Evolutionary conservation across 2,329 filamentous ascomycete genomes (phyloP), one percentile per base, ranked within the genome.

Genomic region (Sarocladium brachiariae): DNA sequence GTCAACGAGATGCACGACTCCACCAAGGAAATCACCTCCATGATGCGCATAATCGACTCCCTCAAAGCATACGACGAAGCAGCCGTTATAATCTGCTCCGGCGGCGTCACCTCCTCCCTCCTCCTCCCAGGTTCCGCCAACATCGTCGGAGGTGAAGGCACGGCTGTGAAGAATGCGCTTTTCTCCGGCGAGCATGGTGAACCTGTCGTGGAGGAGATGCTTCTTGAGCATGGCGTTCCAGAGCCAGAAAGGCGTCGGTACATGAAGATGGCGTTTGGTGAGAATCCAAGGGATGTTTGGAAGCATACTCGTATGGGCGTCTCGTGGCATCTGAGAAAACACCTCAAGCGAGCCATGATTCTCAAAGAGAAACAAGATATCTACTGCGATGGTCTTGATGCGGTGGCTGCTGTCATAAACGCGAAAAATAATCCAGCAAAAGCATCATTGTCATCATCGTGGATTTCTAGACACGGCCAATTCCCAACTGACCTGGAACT

Each of bases 191-290:
- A 58, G 16, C 49, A 63, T 50, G 61, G 59, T 1, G 70, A 72
- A 50, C 63, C 64, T 10, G 61, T 71, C 9, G 65, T 72, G 10
- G 68, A 70, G 52, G 70, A 72, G 45, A 56, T 73, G 41, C 56
- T 72, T 9, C 59, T 73, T 13, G 70, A 72, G 57, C 61, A 67
- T 4, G 35, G 35, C 10, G 51, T 71, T 6, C 61, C 64, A 1
- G 21, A 53, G 11, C 51, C 54, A 8, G 59, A 67, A 24, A 62
- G 68, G 3, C 58, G 56, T 18, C 19, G 67, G 25, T 72, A 71
- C 54, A 67, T 74, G 62, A 74, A 74, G 56, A 70, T 73, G 65
- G 71, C 71, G 1, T 70, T 70, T 53, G 71, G 71, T 8, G 71
- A 73, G 57, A 74, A 74, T 53, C 69, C 70, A n/a, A 68, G 64